phyloP scores from a whole-genome alignment of 495 filamentous ascomycete genomes.

The Echria macrotheca region DNA sequence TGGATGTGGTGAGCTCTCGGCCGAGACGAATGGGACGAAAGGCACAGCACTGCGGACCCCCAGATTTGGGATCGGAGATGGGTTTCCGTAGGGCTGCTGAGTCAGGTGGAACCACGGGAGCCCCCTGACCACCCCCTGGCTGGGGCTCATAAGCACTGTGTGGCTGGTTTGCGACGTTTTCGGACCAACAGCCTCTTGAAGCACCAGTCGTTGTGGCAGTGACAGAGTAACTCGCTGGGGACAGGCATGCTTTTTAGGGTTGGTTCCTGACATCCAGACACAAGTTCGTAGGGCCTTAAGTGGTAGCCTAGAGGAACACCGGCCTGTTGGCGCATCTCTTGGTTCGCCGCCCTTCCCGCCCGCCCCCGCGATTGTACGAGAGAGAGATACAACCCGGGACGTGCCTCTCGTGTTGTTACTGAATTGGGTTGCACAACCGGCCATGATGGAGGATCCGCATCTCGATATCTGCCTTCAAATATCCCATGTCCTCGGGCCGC shows the following conservation, averaged over 20 bases:
- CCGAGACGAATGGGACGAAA: too few species aligned
- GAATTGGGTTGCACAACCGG: background rate
- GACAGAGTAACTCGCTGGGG: background rate
- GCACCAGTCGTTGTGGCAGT: background rate
- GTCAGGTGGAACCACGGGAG: background rate
- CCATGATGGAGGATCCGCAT: background rate
- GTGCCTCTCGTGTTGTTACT: too few species aligned
- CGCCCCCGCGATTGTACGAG: background rate
- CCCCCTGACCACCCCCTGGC: slow-evolving; percentile 1
- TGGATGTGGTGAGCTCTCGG: background rate
- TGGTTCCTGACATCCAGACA: too few species aligned
- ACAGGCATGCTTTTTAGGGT: too few species aligned
- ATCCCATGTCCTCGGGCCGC: too few species aligned
- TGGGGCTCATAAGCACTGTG: slow-evolving; percentile 3
- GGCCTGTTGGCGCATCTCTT: background rate
- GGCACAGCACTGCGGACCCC: too few species aligned
- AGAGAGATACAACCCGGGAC: too few species aligned
- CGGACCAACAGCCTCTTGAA: slow-evolving; percentile 1
- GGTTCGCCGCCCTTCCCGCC: background rate
- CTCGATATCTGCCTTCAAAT: slow-evolving; percentile 7
- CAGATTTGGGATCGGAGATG: slow-evolving; percentile 1
- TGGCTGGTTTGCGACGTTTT: slow-evolving; percentile 1
- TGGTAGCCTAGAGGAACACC: background rate
- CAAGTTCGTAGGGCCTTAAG: too few species aligned
- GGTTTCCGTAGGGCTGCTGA: slow-evolving; percentile 2